Percentiles rank a stretch among this genome's conserved stretches.
phyloP scores from a whole-genome alignment of 352 stramenopile genomes.

The Saprolegnia parasitica region DNA sequence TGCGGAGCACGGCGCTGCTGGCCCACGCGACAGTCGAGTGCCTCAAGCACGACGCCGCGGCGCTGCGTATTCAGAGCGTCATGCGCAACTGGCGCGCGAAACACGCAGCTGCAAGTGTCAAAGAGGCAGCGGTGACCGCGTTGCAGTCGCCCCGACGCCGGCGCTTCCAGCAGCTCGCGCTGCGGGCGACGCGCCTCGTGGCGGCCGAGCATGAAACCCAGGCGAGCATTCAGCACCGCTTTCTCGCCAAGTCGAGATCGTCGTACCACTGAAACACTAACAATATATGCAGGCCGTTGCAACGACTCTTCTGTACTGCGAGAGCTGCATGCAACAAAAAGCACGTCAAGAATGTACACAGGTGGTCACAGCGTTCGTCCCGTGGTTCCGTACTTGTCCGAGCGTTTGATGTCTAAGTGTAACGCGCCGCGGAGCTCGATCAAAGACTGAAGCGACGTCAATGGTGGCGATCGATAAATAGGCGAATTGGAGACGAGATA shows the following conservation, averaged over 20 bases:
- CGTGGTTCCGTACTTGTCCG: too few species aligned
- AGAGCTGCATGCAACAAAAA: too few species aligned
- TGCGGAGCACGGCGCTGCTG: slow-evolving; percentile 27
- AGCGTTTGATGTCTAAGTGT: too few species aligned
- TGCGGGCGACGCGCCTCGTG: slow-evolving; percentile 12
- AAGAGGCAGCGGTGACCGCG: neutral
- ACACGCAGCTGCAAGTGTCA: neutral
- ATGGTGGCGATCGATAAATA: too few species aligned
- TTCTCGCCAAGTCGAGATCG: neutral
- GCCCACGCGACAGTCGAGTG: slow-evolving; percentile 51
- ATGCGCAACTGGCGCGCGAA: slow-evolving; percentile 23
- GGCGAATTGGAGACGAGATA: too few species aligned
- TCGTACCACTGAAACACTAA: too few species aligned
- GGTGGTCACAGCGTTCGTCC: too few species aligned
- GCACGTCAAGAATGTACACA: too few species aligned
- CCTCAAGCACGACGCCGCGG: slow-evolving; percentile 63
- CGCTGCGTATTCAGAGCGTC: slow-evolving; percentile 65
- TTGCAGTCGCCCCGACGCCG: slow-evolving; percentile 5
- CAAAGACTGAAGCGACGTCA: too few species aligned
- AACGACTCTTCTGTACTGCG: too few species aligned
- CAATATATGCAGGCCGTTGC: too few species aligned
- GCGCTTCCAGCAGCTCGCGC: slow-evolving; percentile 22
- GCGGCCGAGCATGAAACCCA: slow-evolving; percentile 1
- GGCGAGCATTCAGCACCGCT: neutral
- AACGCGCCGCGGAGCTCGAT: too few species aligned